Percentiles rank a stretch among this genome's conserved stretches.
phyloP scores from a whole-genome alignment of 1,284 basidiomycete genomes.

The Ganoderma leucocontextum region DNA sequence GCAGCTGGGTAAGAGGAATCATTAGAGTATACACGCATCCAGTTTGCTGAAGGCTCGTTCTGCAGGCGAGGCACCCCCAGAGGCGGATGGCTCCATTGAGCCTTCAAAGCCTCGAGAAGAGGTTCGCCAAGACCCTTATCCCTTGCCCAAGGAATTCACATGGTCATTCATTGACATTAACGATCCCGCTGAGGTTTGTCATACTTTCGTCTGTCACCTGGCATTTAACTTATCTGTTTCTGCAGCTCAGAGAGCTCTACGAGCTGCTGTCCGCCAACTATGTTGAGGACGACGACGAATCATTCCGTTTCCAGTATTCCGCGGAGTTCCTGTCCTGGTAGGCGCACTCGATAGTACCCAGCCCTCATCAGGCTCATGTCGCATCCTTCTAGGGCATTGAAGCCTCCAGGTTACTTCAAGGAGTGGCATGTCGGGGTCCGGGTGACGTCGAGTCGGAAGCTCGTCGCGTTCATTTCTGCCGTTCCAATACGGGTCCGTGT shows the following conservation, averaged over 20 bases:
- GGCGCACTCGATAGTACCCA: conserved; percentile 22
- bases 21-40: conserved; percentile 4
- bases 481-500: conserved; percentile 88
- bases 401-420: conserved; percentile 91
- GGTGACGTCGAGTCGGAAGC: conserved; percentile 88
- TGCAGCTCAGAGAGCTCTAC: conserved; percentile 90
- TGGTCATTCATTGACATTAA: conserved; percentile 90
- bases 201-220: conserved; percentile 15
- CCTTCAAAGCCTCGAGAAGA: conserved; percentile 79
- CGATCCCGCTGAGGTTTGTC: conserved; percentile 72
- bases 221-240: not conserved
- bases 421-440: conserved; percentile 98
- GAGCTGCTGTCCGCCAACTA: conserved; percentile 94
- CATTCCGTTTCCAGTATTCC: conserved; percentile 96
- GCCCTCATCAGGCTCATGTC: not conserved
- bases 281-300: conserved; percentile 96
- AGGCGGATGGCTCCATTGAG: conserved; percentile 91
- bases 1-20: conserved; percentile 66
- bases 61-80: conserved; percentile 69
- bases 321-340: conserved; percentile 96
- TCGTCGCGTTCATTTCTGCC: conserved; percentile 99
- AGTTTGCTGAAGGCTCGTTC: conserved; percentile 6
- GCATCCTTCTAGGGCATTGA: conserved; percentile 79
- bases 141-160: conserved; percentile 92
- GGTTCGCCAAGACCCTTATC: conserved; percentile 88